A percentile compares a stretch with the other conserved stretches of the same genome.
Evolutionary conservation across 2,329 filamentous ascomycete species (phyloP).

Genomic region (Rutstroemia sydowiana): DNA sequence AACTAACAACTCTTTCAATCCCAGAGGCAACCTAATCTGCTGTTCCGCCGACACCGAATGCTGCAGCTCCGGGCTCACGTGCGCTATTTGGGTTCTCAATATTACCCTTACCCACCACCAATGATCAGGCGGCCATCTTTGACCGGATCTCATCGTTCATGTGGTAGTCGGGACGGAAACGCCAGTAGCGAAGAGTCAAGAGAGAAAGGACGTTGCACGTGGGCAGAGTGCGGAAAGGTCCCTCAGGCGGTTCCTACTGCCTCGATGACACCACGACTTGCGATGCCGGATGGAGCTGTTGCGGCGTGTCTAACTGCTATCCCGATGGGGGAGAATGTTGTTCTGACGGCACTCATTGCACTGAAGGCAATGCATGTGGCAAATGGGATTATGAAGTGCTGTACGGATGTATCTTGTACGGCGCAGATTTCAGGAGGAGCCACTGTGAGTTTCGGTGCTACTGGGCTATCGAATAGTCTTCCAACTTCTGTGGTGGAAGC

Average conservation of each 20-base stretch:
- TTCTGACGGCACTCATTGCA: neutral
- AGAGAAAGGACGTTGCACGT: conserved; percentile 20
- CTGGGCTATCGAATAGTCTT: no score
- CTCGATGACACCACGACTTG: neutral
- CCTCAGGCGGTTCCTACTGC: neutral
- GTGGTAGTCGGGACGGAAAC: conserved; percentile 25
- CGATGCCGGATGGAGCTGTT: neutral
- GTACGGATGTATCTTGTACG: no score
- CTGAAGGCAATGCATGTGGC: neutral
- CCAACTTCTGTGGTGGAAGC: no score
- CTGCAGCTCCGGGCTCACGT: conserved; percentile 26
- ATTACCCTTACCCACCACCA: conserved; percentile 27
- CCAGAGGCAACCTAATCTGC: no score
- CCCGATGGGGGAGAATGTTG: neutral
- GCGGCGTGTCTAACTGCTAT: neutral
- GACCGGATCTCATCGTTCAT: conserved; percentile 23
- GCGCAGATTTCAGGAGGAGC: no score
- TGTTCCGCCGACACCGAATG: no score
- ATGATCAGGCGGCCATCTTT: conserved; percentile 21
- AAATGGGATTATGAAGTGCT: neutral
- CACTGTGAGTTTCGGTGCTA: no score
- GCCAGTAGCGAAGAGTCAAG: conserved; percentile 28
- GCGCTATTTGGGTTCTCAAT: conserved; percentile 25
- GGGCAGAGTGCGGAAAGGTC: neutral
- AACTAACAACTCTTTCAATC: no score